Evolutionary conservation across 768 basidiomycete species (phyloP).

Genomic region (Suillus ampliporus): DNA sequence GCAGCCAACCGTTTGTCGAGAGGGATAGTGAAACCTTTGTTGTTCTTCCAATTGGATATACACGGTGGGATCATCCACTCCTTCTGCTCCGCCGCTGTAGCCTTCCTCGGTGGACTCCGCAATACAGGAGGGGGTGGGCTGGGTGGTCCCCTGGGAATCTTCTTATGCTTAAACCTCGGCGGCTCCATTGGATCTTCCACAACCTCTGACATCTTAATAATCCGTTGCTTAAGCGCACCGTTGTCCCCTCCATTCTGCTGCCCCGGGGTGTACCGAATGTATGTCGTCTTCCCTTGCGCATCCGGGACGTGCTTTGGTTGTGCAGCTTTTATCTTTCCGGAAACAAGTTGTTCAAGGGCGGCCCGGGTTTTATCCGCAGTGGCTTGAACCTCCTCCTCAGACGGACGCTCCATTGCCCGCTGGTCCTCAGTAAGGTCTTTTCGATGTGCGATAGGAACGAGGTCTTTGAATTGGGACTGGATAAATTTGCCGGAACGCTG

Average conservation of each 20-base stretch:
- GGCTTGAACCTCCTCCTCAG: constrained; percentile 89
- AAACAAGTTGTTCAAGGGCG: constrained; percentile 92
- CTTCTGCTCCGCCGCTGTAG: constrained; percentile 96
- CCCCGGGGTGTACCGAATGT: constrained; percentile 96
- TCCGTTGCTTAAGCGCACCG: constrained; percentile 82
- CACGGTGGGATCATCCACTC: constrained; percentile 99
- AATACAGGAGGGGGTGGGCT: constrained; percentile 96
- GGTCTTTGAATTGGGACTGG: constrained; percentile 97
- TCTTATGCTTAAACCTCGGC: constrained; percentile 97
- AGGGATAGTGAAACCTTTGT: constrained; percentile 99
- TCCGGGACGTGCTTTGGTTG: constrained; percentile 96
- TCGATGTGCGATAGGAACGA: constrained; percentile 89
- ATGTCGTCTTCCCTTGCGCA: constrained; percentile 80
- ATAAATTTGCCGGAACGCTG: constrained; percentile 85
- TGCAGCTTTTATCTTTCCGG: constrained; percentile 97
- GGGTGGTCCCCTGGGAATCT: constrained; percentile 95
- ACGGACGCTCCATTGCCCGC: constrained; percentile 86
- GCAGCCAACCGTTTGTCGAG: constrained; percentile 97
- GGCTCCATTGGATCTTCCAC: constrained; percentile 98
- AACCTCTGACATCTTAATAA: constrained; percentile 99
- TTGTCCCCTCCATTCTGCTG: constrained; percentile 71
- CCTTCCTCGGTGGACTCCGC: constrained; percentile 93
- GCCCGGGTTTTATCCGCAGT: constrained; percentile 90
- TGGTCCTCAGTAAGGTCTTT: constrained; percentile 83
- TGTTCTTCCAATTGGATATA: constrained; percentile 99